Evolutionary conservation across 148 eudicot genomes (phyloP), one percentile per base, ranked within the genome.

Genomic region (Silene conica): DNA sequence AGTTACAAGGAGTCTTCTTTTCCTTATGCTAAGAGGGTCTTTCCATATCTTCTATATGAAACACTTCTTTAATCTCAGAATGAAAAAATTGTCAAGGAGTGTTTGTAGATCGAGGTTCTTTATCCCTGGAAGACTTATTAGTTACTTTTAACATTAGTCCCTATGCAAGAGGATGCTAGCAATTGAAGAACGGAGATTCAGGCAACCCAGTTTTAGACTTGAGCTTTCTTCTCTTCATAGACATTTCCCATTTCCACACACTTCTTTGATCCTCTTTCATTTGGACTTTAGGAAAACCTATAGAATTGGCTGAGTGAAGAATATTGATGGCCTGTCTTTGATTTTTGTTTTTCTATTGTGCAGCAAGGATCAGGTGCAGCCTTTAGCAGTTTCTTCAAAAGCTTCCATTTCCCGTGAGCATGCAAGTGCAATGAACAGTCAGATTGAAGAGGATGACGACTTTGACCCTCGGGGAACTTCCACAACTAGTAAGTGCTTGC

Each of bases 381-480:
- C 69, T 65, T 65, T 23, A 34, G 23, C 48, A 34, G 69, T 14
- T 63, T 63, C 67, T 16, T 28, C 8, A 63, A 63, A 65, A 65
- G 48, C 69, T 65, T 65, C 46, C 21, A 18, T 38, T 34, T 38
- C 69, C 13, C 69, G 43, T 38, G 43, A 38, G 43, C 6, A 38
- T 31, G 46, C 45, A 63, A 8, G 19, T 65, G 41, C 43, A 38
- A 38, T 65, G 69, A 38, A 65, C 69, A 65, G 43, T 20, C 69
- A 65, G 48, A 65, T 65, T 34, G 69, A 65, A 63, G 91, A 85
- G 26, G 88, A 85, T 86, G 97, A 92, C 76, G 97, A 92, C 83
- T 92, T 92, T 77, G 97, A 92, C 79, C 97, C 97, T 60, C 86
- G 97, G 34, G 97, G 97, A 72, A 89, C 89, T 69, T 80, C 89